Base-by-base conservation (phyloP, 1,139 yeast species). In the Kodamaea plutei region DNA sequence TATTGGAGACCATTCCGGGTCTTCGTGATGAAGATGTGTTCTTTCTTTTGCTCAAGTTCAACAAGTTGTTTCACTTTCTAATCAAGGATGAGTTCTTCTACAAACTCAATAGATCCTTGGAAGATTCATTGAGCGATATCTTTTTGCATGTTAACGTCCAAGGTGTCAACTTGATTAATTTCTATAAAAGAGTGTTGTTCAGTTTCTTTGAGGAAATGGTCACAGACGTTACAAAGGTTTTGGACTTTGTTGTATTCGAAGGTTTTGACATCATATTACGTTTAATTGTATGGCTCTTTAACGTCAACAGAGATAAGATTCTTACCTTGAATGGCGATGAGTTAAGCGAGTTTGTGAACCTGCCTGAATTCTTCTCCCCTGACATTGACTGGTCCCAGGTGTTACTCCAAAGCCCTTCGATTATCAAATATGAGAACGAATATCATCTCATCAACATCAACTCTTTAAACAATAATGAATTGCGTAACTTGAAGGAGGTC, bases 381-480 rank as follows among this genome's bases (percentile, higher is more conserved):
- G 39, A 31, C 0, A 37, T 50, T 16, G 30, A 44, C 12, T 40
- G 55, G 30, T 33, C 28, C 2, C 43, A 39, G 3, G 40, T 58
- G 1, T 38, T 62, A 17, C 28, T 40, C 8, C 40, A 42, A 15
- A 52, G 58, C 31, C 64, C 67, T 5, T 38, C 53, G 8, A 43
- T 68, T 8, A 56, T 68, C 38, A 61, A 57, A 38, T 68, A 61
- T 40, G 75, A 68, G 38, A 69, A 69, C 41, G 73, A 68, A 39
- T 67, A 52, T 41, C 65, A 64, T 33, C 50, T 69, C 34, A 54
- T 65, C 18, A 60, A 61, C 37, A 64, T 68, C 22, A 67, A 65
- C 43, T 58, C 69, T 2, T 44, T 67, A 31, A 64, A 55, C 36
- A 57, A 58, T 35, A 60, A 60, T 37, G 75, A 69, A 36, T 50